Evolutionary conservation across 1,139 yeast species (phyloP).

Genomic region (Zygosaccharomyces pseudobailii): DNA sequence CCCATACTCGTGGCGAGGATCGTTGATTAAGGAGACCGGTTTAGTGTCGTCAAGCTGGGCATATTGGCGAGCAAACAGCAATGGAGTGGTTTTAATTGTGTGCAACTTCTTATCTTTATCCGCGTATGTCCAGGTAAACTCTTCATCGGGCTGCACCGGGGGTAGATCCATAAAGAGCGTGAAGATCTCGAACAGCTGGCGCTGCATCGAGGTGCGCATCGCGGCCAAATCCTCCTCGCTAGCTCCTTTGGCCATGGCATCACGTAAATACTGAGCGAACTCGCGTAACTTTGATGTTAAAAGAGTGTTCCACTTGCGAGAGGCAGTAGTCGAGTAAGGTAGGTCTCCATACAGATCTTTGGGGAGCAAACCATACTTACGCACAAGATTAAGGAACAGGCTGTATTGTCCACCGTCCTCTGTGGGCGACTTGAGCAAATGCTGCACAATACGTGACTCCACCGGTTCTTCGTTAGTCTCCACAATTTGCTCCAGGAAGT

Average conservation of each 20-base stretch:
- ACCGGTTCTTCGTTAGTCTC: slow-evolving; percentile 60
- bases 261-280: slow-evolving; percentile 64
- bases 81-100: slow-evolving; percentile 53
- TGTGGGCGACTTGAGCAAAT: slow-evolving; percentile 57
- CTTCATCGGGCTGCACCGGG: slow-evolving; percentile 59
- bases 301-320: slow-evolving; percentile 54
- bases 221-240: slow-evolving; percentile 28
- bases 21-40: slow-evolving; percentile 66
- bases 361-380: slow-evolving; percentile 78
- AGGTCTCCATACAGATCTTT: slow-evolving; percentile 64
- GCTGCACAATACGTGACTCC: slow-evolving; percentile 64
- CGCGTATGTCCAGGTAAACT: slow-evolving; percentile 65
- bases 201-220: slow-evolving; percentile 48
- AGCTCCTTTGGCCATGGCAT: slow-evolving; percentile 33
- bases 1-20: slow-evolving; percentile 69
- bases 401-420: slow-evolving; percentile 86
- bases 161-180: slow-evolving; percentile 71
- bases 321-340: slow-evolving; percentile 52
- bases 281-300: slow-evolving; percentile 68
- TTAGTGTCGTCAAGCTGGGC: slow-evolving; percentile 46
- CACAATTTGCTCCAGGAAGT: slow-evolving; percentile 66
- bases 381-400: slow-evolving; percentile 68
- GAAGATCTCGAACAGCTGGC: slow-evolving; percentile 58
- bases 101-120: slow-evolving; percentile 67
- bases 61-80: slow-evolving; percentile 53